Conservation (phyloP, 129 eudicot genomes). For the Escallonia rubra region DNA sequence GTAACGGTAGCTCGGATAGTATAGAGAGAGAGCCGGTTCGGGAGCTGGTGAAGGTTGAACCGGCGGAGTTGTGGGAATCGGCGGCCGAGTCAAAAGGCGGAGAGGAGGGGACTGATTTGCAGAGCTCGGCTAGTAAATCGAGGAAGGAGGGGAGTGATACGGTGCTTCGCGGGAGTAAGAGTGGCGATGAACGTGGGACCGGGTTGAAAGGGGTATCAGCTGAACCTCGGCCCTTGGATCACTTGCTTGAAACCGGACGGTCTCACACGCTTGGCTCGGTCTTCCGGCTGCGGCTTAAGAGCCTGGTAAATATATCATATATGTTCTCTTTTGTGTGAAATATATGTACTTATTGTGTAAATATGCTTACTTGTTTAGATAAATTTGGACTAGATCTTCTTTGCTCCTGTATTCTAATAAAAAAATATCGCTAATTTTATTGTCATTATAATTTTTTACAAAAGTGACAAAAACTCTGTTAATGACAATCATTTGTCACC, state of each 20-base stretch:
- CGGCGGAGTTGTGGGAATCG: slow-evolving; percentile 20
- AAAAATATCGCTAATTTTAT: too few species aligned
- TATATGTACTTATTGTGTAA: too few species aligned
- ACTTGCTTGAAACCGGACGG: slow-evolving; percentile 43
- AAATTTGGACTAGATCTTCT: too few species aligned
- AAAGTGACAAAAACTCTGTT: too few species aligned
- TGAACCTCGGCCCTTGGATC: slow-evolving; percentile 65
- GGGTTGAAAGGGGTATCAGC: slow-evolving; percentile 19
- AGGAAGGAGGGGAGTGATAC: slow-evolving; percentile 33
- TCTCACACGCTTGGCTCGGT: slow-evolving; percentile 54
- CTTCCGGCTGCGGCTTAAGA: slow-evolving; percentile 68
- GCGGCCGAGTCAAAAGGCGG: slow-evolving; percentile 46
- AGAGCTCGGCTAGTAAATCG: slow-evolving; percentile 74
- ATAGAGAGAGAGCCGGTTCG: slow-evolving; percentile 11
- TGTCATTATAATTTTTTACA: too few species aligned
- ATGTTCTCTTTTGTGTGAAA: too few species aligned
- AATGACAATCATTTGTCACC: too few species aligned
- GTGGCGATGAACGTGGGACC: slow-evolving; percentile 27
- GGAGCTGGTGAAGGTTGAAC: slow-evolving; percentile 26
- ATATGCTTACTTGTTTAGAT: too few species aligned
- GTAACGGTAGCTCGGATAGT: slow-evolving; percentile 59
- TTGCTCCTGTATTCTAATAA: too few species aligned
- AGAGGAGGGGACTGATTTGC: slow-evolving; percentile 71
- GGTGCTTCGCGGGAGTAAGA: slow-evolving; percentile 21
- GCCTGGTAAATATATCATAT: slow-evolving; percentile 47